Evolutionary conservation across 768 basidiomycete species (phyloP).

Genomic region (Postia placenta): DNA sequence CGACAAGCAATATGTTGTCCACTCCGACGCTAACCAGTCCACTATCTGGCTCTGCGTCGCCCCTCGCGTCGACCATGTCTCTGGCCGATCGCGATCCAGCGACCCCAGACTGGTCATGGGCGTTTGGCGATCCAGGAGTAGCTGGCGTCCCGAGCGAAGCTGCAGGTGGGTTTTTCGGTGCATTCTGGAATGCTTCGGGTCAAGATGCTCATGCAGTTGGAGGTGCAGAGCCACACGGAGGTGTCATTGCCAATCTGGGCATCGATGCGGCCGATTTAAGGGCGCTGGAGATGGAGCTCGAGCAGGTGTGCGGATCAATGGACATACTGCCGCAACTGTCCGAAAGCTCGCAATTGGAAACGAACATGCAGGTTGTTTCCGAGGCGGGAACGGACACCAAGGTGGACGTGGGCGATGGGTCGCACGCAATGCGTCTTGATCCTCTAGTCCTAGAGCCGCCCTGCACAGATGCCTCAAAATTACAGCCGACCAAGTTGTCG

Average conservation of each 20-base stretch:
- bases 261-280: slow-evolving; percentile 5
- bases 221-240: background rate
- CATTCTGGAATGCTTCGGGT: background rate
- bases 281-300: slow-evolving; percentile 9
- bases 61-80: slow-evolving; percentile 14
- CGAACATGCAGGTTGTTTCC: too few species aligned
- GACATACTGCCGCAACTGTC: too few species aligned
- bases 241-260: background rate
- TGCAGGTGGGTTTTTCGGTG: background rate
- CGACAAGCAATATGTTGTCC: too few species aligned
- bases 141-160: slow-evolving; percentile 4
- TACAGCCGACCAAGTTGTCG: too few species aligned
- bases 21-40: slow-evolving; percentile 4
- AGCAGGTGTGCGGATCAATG: too few species aligned
- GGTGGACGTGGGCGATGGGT: too few species aligned
- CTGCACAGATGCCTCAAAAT: too few species aligned
- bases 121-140: slow-evolving; percentile 13
- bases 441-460: too few species aligned
- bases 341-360: too few species aligned
- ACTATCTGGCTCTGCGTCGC: slow-evolving; percentile 18
- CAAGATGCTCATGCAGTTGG: background rate
- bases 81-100: slow-evolving; percentile 17
- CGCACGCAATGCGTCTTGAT: too few species aligned
- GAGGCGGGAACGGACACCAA: too few species aligned
- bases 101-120: slow-evolving; percentile 20